Base-by-base conservation (phyloP, 1,284 basidiomycete species). In the Naganishia cerealis region DNA sequence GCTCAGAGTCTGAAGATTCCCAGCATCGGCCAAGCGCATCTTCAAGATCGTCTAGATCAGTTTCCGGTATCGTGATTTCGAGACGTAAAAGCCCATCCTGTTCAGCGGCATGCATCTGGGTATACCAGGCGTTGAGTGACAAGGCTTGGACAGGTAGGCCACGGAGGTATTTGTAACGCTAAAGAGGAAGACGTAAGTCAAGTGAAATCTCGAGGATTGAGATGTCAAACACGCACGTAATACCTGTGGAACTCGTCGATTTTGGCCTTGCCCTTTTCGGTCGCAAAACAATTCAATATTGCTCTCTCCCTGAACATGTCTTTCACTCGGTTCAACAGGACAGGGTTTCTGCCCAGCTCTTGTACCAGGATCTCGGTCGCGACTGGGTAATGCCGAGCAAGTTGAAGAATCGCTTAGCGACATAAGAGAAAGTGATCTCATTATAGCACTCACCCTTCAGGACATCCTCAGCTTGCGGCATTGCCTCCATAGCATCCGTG, bases 111-210 rank as follows among this genome's bases (percentile, higher is more conserved):
- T 99, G 86, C 72, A 99, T 96, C 73, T 93, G 88, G 39, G 99
- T 83, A 81, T 95, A 96, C 75, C 95, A 92, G 9, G 90, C 83
- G 0, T 84, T 71, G 43, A 87, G 84, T 54, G 87, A 76, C 85
- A 97, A 88, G 8, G 87, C 85, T n/a, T 79, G 78, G 39, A 92
- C 85, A 12, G 87, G 89, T 78, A 98, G 99, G 73, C 89, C 85
- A 50, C 86, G 83, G 48, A 99, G 84, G 82, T 97, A 99, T 84
- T 99, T 99, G 87, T 99, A 99, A 73, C 88, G 88, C 92, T 96
- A 73, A 66, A 48, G 74, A 69, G 58, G 70, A 56, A 52, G 16
- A 9, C n/a, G 46, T 52, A 42, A 59, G 52, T 24, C 9, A 16
- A 26, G 21, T 24, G 21, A 13, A 21, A 8, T 7, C 7, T 21